A percentile compares a stretch with the other conserved stretches of the same genome.
Conservation (phyloP, 2,329 filamentous ascomycete species). For the Trichoderma koningii region DNA sequence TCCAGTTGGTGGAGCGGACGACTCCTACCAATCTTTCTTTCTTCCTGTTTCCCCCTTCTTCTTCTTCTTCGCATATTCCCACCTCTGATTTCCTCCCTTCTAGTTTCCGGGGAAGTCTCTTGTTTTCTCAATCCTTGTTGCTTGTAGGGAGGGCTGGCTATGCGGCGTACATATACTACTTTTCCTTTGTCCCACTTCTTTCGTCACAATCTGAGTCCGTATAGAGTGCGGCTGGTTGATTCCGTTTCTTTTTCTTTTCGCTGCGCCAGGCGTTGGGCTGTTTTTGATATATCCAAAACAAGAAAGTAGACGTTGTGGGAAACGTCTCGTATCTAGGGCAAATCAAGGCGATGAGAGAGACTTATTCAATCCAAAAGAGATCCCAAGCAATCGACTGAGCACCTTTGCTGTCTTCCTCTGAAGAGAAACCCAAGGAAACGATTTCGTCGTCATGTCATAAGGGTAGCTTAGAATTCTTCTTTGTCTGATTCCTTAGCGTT, state of each 20-base stretch:
- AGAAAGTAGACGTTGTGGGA: conserved; percentile 14
- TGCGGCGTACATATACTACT: conserved; percentile 19
- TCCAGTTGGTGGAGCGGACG: not conserved
- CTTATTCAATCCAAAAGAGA: conserved; percentile 26
- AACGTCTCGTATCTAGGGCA: conserved; percentile 24
- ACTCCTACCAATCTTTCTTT: not conserved
- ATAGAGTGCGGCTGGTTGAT: conserved; percentile 15
- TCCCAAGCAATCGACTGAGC: not conserved
- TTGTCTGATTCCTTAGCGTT: conserved; percentile 19
- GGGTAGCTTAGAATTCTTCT: conserved; percentile 9
- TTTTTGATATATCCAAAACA: conserved; percentile 27
- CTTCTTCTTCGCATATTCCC: not conserved
- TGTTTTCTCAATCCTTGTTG: not conserved
- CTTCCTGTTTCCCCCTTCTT: not conserved
- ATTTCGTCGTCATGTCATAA: not conserved
- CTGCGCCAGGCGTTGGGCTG: conserved; percentile 18
- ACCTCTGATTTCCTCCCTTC: not conserved
- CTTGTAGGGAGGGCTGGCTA: conserved; percentile 3
- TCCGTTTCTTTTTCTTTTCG: not conserved
- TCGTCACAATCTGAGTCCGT: conserved; percentile 1
- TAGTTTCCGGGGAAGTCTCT: not conserved
- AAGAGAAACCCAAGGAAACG: too few relatives aligned
- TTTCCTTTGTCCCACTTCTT: conserved; percentile 12
- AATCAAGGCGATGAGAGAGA: conserved; percentile 14
- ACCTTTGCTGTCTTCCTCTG: not conserved